phyloP scores from a whole-genome alignment of 2,329 filamentous ascomycete genomes.

The Aspergillus nomiae region DNA sequence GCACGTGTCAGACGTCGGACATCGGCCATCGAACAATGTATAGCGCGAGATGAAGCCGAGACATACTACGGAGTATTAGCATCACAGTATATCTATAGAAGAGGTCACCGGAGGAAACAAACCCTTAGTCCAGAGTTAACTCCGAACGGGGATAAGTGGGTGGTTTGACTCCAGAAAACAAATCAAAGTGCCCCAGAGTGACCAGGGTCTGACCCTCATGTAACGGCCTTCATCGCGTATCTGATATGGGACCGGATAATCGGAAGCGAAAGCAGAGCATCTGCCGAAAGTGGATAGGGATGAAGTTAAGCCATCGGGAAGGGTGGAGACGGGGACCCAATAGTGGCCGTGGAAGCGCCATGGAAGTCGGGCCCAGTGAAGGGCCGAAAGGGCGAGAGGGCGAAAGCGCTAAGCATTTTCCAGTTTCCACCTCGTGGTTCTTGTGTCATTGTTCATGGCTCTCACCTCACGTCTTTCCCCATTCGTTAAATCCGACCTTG shows the following conservation, averaged over 20 bases:
- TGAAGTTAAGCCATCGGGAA: neutral
- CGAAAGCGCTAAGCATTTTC: neutral
- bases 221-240: neutral
- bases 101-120: neutral
- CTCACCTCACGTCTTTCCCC: neutral
- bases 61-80: neutral
- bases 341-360: neutral
- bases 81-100: neutral
- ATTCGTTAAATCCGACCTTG: neutral
- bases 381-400: neutral
- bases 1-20: neutral
- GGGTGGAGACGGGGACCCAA: neutral
- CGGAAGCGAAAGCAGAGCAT: neutral
- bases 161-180: neutral
- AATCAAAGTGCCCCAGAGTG: neutral
- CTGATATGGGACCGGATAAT: neutral
- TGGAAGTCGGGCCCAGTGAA: neutral
- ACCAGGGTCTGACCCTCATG: neutral
- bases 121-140: neutral
- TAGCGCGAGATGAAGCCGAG: neutral
- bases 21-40: neutral
- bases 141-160: neutral
- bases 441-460: neutral
- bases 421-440: neutral
- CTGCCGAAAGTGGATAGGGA: neutral